Conservation (phyloP, 495 filamentous ascomycete species). For the Arthonia radiata region DNA sequence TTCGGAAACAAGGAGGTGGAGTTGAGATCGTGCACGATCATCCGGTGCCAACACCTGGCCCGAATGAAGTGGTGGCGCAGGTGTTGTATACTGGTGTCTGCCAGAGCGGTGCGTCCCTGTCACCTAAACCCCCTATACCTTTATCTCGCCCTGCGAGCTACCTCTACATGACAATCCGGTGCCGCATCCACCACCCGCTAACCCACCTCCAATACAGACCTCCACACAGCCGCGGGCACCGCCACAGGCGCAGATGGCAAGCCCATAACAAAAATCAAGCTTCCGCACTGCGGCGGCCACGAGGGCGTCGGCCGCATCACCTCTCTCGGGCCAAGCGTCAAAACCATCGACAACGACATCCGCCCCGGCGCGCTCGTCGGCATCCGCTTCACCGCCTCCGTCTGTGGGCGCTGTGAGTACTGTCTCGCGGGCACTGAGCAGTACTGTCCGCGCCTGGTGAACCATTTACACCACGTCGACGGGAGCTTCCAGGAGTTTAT, state of each 20-base stretch:
- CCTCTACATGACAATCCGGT: no score
- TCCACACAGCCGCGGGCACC: constrained; percentile 22
- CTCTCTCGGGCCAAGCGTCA: constrained; percentile 17
- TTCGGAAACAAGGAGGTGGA: constrained; percentile 17
- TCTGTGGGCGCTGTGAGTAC: constrained; percentile 23
- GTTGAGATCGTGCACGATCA: constrained; percentile 22
- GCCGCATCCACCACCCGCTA: neutral
- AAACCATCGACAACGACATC: no score
- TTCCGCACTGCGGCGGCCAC: constrained; percentile 24
- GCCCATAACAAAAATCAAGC: constrained; percentile 22
- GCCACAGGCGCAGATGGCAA: constrained; percentile 19
- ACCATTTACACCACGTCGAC: constrained; percentile 25
- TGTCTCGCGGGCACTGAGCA: constrained; percentile 23
- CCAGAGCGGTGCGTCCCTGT: constrained; percentile 18
- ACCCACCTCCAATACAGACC: constrained; percentile 10
- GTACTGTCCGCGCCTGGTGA: constrained; percentile 19
- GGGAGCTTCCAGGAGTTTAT: constrained; percentile 24
- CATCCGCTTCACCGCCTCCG: constrained; percentile 20
- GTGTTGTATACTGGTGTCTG: constrained; percentile 25
- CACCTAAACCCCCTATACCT: neutral
- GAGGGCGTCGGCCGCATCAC: constrained; percentile 23
- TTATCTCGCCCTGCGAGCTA: neutral
- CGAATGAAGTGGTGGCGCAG: constrained; percentile 24
- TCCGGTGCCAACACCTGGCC: constrained; percentile 18
- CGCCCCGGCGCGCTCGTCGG: constrained; percentile 22